phyloP scores from a whole-genome alignment of 192 early-diverging fungal species.

The Gorgonomyces haynaldii region DNA sequence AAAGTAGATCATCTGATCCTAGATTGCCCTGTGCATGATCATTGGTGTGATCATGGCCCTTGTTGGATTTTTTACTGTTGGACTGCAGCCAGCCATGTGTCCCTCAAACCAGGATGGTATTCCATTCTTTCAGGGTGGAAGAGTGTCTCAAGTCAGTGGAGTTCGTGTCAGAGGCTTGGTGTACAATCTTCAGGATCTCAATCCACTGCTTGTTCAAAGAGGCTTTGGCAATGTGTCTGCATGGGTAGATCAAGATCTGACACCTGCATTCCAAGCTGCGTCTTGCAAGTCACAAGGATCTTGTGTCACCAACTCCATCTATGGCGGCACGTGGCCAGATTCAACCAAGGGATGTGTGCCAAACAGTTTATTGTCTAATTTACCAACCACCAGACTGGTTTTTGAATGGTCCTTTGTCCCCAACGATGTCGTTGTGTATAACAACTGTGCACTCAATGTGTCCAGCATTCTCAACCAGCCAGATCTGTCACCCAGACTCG shows the following conservation, averaged over 20 bases:
- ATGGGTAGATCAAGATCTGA: conserved; percentile 14
- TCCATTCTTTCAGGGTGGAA: conserved; percentile 8
- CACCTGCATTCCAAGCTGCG: conserved; percentile 10
- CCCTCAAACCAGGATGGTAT: not conserved
- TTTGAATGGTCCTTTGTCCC: conserved; percentile 30
- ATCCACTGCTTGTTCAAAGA: conserved; percentile 2
- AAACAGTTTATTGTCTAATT: not conserved
- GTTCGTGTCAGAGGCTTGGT: not conserved
- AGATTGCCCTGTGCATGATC: conserved; percentile 30
- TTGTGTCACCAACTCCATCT: conserved; percentile 18
- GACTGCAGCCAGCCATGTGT: conserved; percentile 22
- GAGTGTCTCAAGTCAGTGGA: not conserved
- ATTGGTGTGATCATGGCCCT: conserved; percentile 21
- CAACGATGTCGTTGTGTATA: conserved; percentile 19
- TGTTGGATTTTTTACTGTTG: conserved; percentile 34
- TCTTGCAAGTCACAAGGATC: not conserved
- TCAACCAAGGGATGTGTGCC: conserved; percentile 8
- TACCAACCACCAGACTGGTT: conserved; percentile 12
- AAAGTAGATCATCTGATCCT: conserved; percentile 10
- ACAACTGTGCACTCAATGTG: conserved; percentile 32
- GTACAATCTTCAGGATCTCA: not conserved
- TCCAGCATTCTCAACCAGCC: conserved; percentile 12
- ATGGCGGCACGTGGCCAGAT: conserved; percentile 9
- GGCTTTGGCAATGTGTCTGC: conserved; percentile 24
- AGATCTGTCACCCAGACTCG: not conserved